phyloP scores from a whole-genome alignment of 768 basidiomycete genomes.

The Kwoniella heveanensis region DNA sequence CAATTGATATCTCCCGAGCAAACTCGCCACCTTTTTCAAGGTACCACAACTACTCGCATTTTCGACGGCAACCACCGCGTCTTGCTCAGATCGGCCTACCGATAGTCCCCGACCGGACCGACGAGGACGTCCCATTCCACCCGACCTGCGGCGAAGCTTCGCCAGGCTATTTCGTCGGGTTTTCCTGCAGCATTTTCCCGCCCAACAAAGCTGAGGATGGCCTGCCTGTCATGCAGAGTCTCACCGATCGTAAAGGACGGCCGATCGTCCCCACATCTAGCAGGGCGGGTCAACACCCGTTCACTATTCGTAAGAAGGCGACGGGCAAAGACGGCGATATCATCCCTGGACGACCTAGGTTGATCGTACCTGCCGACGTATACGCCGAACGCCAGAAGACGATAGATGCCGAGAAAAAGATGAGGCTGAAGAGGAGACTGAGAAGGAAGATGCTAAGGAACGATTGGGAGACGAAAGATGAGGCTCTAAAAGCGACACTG shows the following conservation, averaged over 20 bases:
- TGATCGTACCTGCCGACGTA: background rate
- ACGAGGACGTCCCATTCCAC: slow-evolving; percentile 20
- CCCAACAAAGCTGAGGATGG: background rate
- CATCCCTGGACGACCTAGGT: background rate
- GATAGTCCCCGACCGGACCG: slow-evolving; percentile 12
- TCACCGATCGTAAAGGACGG: slow-evolving; percentile 1
- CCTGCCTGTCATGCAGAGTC: background rate
- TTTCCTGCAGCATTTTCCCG: slow-evolving; percentile 30
- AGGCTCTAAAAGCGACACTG: background rate
- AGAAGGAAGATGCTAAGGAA: background rate
- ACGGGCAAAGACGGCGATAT: background rate
- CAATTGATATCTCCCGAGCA: background rate
- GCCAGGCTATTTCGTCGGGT: slow-evolving; percentile 3
- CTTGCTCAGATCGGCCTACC: background rate
- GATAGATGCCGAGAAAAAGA: background rate
- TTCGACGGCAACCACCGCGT: background rate
- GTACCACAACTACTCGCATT: background rate
- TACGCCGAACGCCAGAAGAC: background rate
- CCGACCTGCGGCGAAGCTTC: slow-evolving; percentile 30
- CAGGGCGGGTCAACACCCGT: background rate
- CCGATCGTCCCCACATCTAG: slow-evolving; percentile 17
- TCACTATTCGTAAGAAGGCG: slow-evolving; percentile 1
- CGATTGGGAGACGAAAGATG: background rate
- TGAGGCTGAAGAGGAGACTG: background rate
- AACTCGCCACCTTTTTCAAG: background rate